phyloP scores from a whole-genome alignment of 2,329 filamentous ascomycete species.

The Rasamsonia emersonii region DNA sequence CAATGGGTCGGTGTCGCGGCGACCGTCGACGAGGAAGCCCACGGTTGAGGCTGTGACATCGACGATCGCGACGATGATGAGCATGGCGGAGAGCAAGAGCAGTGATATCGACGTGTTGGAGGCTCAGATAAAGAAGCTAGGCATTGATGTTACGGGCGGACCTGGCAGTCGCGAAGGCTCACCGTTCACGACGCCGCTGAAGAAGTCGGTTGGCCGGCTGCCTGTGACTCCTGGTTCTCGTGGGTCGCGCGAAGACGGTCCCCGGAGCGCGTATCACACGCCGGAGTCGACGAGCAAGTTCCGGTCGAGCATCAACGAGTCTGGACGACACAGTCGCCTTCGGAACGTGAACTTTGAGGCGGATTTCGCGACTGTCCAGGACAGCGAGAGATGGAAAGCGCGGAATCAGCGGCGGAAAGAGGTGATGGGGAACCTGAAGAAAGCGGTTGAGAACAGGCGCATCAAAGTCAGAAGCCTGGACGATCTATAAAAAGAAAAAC shows the following conservation, averaged over 20 bases:
- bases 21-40: constrained; percentile 49
- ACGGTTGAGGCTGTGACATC: constrained; percentile 87
- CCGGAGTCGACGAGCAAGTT: constrained; percentile 31
- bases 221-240: constrained; percentile 31
- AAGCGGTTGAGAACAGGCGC: constrained; percentile 14
- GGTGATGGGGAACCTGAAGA: constrained; percentile 18
- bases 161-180: constrained; percentile 27
- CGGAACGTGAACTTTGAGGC: constrained; percentile 21
- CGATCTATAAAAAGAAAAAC: constrained; percentile 11
- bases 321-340: constrained; percentile 22
- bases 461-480: constrained; percentile 17
- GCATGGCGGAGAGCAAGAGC: constrained; percentile 82
- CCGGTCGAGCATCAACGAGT: constrained; percentile 28
- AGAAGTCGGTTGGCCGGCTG: constrained; percentile 22
- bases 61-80: constrained; percentile 87
- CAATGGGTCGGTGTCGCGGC: constrained; percentile 25
- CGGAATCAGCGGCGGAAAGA: constrained; percentile 25
- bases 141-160: constrained; percentile 33
- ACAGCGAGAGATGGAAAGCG: constrained; percentile 25
- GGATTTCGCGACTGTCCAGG: constrained; percentile 19
- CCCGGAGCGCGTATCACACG: constrained; percentile 30
- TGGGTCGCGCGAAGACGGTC: constrained; percentile 21
- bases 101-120: constrained; percentile 87
- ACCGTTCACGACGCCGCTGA: constrained; percentile 28
- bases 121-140: constrained; percentile 69